Conservation (phyloP, 441 rosid species). For the Lepidium campestre region DNA sequence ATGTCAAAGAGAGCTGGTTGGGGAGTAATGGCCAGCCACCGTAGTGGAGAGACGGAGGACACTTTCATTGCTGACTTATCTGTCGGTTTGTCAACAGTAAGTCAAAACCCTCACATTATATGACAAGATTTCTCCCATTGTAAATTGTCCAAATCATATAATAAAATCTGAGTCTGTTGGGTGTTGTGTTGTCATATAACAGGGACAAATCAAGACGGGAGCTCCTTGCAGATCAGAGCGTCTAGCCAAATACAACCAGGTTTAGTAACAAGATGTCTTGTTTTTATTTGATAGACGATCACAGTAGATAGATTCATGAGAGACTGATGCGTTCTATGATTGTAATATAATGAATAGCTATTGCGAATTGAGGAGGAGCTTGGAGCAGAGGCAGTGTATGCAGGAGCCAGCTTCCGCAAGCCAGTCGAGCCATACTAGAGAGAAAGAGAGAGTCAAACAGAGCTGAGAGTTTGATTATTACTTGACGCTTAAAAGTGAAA, state of each 20-base stretch:
- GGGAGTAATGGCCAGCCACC: constrained; percentile 99
- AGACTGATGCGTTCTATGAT: too few relatives aligned
- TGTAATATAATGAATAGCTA: too few relatives aligned
- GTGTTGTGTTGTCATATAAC: too few relatives aligned
- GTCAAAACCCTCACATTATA: too few relatives aligned
- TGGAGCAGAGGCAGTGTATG: constrained; percentile 77
- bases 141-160: too few relatives aligned
- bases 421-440: constrained; percentile 88
- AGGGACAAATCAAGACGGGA: constrained; percentile 98
- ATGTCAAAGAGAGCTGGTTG: constrained; percentile 96
- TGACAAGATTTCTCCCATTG: too few relatives aligned
- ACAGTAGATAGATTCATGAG: too few relatives aligned
- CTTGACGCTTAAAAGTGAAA: background rate
- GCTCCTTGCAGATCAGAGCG: constrained; percentile 99
- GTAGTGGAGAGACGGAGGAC: constrained; percentile 98
- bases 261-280: too few relatives aligned
- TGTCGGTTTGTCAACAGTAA: constrained; percentile 92
- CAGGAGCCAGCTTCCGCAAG: constrained; percentile 76
- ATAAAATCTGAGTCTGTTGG: too few relatives aligned
- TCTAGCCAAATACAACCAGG: constrained; percentile 95
- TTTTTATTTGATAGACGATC: too few relatives aligned
- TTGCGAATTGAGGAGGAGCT: constrained; percentile 96
- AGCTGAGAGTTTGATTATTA: background rate
- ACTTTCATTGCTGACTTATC: constrained; percentile 95
- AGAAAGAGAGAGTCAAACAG: constrained; percentile 8